Conservation (phyloP, 139 green algal species). For the Chlamydomonas eustigma region DNA sequence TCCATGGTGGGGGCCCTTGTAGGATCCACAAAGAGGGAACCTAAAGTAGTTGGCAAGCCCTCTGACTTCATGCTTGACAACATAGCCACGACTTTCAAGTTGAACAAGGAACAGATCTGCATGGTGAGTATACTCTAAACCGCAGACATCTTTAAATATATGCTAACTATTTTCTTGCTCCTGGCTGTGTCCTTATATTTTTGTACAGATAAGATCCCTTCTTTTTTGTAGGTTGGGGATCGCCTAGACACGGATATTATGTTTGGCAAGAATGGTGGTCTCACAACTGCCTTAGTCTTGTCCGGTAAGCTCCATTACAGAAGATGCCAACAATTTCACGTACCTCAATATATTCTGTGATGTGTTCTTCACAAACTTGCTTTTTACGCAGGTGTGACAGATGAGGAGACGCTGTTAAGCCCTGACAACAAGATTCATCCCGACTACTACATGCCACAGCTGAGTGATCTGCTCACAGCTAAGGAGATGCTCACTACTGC, state of each 20-base stretch:
- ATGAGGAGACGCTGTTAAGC: conserved; percentile 73
- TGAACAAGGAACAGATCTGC: conserved; percentile 87
- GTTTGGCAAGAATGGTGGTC: conserved; percentile 84
- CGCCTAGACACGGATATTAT: conserved; percentile 98
- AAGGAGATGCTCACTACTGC: conserved; percentile 23
- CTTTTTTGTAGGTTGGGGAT: conserved; percentile 73
- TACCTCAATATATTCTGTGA: too few relatives aligned
- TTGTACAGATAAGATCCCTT: too few relatives aligned
- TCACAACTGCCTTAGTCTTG: conserved; percentile 75
- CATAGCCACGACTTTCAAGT: conserved; percentile 73
- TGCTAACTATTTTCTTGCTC: too few relatives aligned
- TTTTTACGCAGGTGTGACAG: conserved; percentile 81
- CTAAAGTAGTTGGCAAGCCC: conserved; percentile 93
- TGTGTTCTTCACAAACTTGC: too few relatives aligned
- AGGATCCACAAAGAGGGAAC: conserved; percentile 87
- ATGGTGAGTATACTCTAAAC: too few relatives aligned
- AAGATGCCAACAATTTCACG: too few relatives aligned
- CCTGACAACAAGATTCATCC: conserved; percentile 84
- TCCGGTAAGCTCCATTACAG: conserved; percentile 61
- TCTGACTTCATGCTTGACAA: conserved; percentile 95
- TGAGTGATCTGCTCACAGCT: conserved; percentile 69
- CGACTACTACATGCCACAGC: conserved; percentile 77
- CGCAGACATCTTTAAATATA: too few relatives aligned
- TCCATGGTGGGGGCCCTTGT: conserved; percentile 96
- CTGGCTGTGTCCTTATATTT: too few relatives aligned